phyloP scores from a whole-genome alignment of 31 red algal species.

The Endocladia muricata region DNA sequence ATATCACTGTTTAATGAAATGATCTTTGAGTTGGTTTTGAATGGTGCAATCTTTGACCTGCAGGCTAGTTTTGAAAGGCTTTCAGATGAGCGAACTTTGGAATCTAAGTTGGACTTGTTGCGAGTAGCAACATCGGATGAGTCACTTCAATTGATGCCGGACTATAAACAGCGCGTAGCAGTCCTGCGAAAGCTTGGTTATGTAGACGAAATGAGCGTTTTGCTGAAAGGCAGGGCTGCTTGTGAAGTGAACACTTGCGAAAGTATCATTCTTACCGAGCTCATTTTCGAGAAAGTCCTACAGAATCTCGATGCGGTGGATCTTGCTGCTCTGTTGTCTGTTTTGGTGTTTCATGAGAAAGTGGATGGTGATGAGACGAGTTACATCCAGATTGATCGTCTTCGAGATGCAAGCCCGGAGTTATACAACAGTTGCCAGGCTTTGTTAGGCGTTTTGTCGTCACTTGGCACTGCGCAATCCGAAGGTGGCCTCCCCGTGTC shows the following conservation, averaged over 20 bases:
- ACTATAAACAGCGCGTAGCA: slow-evolving; percentile 74
- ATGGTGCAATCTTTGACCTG: slow-evolving; percentile 22
- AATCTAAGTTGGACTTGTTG: slow-evolving; percentile 57
- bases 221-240: slow-evolving; percentile 89
- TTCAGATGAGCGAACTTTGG: slow-evolving; percentile 31
- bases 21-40: slow-evolving; percentile 10
- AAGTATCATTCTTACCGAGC: slow-evolving; percentile 78
- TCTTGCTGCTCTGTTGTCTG: slow-evolving; percentile 67
- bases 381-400: slow-evolving; percentile 20
- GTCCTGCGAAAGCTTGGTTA: slow-evolving; percentile 79
- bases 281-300: slow-evolving; percentile 84
- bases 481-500: slow-evolving; percentile 67
- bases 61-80: slow-evolving; percentile 32
- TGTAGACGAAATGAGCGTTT: slow-evolving; percentile 75
- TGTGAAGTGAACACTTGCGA: slow-evolving; percentile 97
- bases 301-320: slow-evolving; percentile 57
- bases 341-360: slow-evolving; percentile 85
- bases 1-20: slow-evolving; percentile 16
- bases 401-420: slow-evolving; percentile 24
- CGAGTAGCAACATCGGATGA: slow-evolving; percentile 66
- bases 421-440: slow-evolving; percentile 18
- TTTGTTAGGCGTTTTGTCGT: slow-evolving; percentile 27
- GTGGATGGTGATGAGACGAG: slow-evolving; percentile 45
- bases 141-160: slow-evolving; percentile 86
- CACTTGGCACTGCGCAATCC: slow-evolving; percentile 63